Base-by-base conservation (phyloP, 192 early-diverging fungal genomes). In the Backusella macrospora region DNA sequence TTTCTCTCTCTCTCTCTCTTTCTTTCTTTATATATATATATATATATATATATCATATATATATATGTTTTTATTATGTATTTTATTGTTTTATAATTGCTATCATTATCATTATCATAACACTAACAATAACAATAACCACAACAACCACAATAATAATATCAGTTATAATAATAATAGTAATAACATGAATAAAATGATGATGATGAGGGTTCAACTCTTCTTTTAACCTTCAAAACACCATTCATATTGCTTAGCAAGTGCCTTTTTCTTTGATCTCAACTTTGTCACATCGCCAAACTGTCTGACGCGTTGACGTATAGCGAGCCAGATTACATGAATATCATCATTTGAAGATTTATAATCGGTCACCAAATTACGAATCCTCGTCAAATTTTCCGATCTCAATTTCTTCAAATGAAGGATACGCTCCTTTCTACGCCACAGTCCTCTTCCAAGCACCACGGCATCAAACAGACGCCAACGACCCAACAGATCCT, bases 401-500 rank as follows among this genome's bases (percentile, higher is more conserved):
- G 73, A 47, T 38, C 80, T 71, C 15, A 78, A 49, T 13, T 72
- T 69, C 48, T 78, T 82, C 10, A 75, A 47, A 42, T 76, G 71
- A 59, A 76, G 37, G 4, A 82, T 72, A 6, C 76, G 68, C 7
- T 78, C 71, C 39, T 75, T 75, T 21, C 80, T 64, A 9, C 65
- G 26, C 80, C 80, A 82, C 80, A 82, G 76, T 18, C 80, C 80
- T 42, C 80, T 45, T 7, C 80, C 80, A 44, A 82, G 14, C 6
- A 82, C 80, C 3, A 78, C 74, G 4, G 80, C 80, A 73, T 82
- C 80, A 73, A 82, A 82, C 23, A 82, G 26, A 3, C 80, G 70
- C 80, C 80, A 82, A 26, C 76, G 71, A 1, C 77, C 80, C 18
- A 72, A 16, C 1, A 82, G n/a, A 40, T 82, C 80, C 66, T 82